Evolutionary conservation across 768 basidiomycete species (phyloP).

Genomic region (Kondoa malvinella): DNA sequence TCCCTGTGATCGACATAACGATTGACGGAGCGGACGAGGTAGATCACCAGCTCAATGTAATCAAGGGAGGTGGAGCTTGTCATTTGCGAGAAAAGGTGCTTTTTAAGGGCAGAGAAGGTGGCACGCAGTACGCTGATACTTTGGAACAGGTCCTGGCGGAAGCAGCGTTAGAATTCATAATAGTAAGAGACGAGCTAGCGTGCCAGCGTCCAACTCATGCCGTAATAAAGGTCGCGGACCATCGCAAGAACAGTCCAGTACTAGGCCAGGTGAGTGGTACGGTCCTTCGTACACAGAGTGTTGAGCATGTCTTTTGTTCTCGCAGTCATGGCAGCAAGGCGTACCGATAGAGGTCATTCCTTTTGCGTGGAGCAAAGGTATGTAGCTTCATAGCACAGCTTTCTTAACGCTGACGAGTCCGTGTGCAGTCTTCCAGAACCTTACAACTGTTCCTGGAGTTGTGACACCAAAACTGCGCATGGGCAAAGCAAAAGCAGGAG

Average conservation of each 20-base stretch:
- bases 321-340: slow-evolving; percentile 41
- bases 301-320: background rate
- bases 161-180: slow-evolving; percentile 41
- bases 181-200: background rate
- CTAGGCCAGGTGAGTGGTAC: slow-evolving; percentile 33
- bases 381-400: background rate
- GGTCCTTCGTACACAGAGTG: background rate
- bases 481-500: slow-evolving; percentile 47
- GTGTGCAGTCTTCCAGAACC: background rate
- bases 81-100: slow-evolving; percentile 84
- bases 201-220: background rate
- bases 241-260: slow-evolving; percentile 55
- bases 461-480: slow-evolving; percentile 60
- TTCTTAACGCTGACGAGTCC: background rate
- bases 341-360: slow-evolving; percentile 94
- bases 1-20: slow-evolving; percentile 75
- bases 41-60: slow-evolving; percentile 54
- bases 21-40: slow-evolving; percentile 41
- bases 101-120: background rate
- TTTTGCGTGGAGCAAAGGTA: slow-evolving; percentile 61
- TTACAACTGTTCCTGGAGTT: slow-evolving; percentile 7
- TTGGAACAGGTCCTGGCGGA: slow-evolving; percentile 47
- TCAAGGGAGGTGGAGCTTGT: slow-evolving; percentile 84
- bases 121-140: background rate
- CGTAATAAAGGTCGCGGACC: slow-evolving; percentile 59